Base-by-base conservation (phyloP, 2,329 filamentous ascomycete species). In the Colletotrichum plurivorum region DNA sequence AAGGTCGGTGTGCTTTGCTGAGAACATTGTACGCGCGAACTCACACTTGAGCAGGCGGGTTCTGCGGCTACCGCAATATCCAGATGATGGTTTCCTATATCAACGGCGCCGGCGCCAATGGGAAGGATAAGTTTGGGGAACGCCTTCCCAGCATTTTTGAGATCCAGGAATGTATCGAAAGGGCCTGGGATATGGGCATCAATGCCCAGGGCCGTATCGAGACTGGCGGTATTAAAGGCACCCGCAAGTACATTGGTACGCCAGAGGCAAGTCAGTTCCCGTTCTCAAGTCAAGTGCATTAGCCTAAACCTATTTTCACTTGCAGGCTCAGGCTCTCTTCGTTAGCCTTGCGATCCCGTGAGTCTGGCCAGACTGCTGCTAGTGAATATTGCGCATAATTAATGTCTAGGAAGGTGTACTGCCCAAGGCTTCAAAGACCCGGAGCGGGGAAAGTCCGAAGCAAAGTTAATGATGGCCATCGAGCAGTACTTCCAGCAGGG, bases 41-140 rank as follows among this genome's bases (percentile, higher is more conserved):
- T 70, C 20, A 70, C 18, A n/a, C 10, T 54, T 2, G 18, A 18
- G 3, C 22, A 89, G 94, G 94, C 22, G 93, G 94, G 6, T 98
- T 98, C 78, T 98, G 95, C 77, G 95, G 95, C 4, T 98, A 98
- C 78, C 89, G 95, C 48, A 98, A 97, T 76, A 97, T 97, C 39
- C 96, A 98, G 78, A 97, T 97, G 90, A 80, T 98, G 73, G 83
- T 92, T 15, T 95, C 94, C 0, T 95, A 94, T 77, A 89, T 98
- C 20, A 88, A 91, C 67, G 87, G 86, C 9, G 82, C 88, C 1
- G 78, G 83, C 46, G 84, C 84, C 13, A 80, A 84, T 13, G 93
- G 92, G 0, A 79, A 87, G 69, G 84, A 90, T 48, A 80, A 83
- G 55, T 93, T 97, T 68, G 79, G 83, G 1, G 82, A 83, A 5